phyloP scores from a whole-genome alignment of 345 rosid genomes.

The Populus simonii region DNA sequence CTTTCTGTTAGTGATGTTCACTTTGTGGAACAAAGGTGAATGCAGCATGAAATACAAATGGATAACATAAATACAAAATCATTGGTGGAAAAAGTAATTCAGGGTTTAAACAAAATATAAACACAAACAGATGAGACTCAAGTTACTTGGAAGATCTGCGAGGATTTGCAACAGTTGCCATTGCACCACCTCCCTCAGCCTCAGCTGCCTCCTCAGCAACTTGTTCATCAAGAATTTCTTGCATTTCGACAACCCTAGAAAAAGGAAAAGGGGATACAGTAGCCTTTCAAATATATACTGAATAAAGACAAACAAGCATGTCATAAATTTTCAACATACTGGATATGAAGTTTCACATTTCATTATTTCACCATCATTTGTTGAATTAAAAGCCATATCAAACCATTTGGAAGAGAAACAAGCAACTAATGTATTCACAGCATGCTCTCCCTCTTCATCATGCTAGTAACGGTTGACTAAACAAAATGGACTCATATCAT shows the following conservation, averaged over 20 bases:
- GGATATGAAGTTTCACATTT: neutral
- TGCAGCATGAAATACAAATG: neutral
- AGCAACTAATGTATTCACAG: neutral
- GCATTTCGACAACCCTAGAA: conserved; percentile 96
- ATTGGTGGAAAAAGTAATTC: neutral
- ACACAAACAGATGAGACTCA: neutral
- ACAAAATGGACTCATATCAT: neutral
- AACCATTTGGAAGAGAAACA: neutral
- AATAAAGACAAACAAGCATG: neutral
- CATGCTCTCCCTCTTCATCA: neutral
- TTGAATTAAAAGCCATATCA: neutral
- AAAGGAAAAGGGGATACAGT: conserved; percentile 1
- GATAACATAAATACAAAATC: conserved; percentile 2
- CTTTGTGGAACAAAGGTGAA: neutral
- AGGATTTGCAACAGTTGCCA: conserved; percentile 89
- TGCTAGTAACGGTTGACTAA: neutral
- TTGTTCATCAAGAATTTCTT: conserved; percentile 97
- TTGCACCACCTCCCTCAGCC: conserved; percentile 94
- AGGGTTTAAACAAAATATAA: neutral
- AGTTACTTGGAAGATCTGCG: conserved; percentile 83
- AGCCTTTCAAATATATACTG: neutral
- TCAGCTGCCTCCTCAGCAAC: conserved; percentile 99
- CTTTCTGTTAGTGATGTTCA: neutral
- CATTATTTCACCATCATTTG: neutral
- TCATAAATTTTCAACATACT: neutral